Percentiles rank a stretch among this genome's conserved stretches.
Evolutionary conservation across 2,329 filamentous ascomycete genomes (phyloP).

Genomic region (Arachnomyces sp.): DNA sequence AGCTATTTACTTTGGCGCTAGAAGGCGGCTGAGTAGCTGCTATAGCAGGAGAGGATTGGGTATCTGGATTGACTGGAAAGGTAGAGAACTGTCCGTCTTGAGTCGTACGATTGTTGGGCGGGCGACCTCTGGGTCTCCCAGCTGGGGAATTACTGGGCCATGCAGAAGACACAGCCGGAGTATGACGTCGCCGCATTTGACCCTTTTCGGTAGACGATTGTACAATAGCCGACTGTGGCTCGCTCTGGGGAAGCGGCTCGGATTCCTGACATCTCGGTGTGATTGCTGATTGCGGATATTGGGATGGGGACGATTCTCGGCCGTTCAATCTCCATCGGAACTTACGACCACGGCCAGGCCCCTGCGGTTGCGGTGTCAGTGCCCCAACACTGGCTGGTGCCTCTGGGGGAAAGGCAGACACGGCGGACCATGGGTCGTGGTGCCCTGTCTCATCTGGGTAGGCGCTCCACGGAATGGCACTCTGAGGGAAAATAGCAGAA

Average conservation of each 20-base stretch:
- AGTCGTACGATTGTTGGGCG: slow-evolving; percentile 63
- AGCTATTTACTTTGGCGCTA: too few species aligned
- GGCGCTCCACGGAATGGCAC: slow-evolving; percentile 45
- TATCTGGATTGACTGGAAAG: slow-evolving; percentile 54
- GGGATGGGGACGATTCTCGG: slow-evolving; percentile 54
- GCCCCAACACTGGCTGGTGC: slow-evolving; percentile 24
- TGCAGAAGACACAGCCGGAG: slow-evolving; percentile 81
- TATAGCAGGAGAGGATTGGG: slow-evolving; percentile 34
- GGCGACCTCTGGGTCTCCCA: slow-evolving; percentile 70
- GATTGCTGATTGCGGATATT: slow-evolving; percentile 71
- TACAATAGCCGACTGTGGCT: slow-evolving; percentile 67
- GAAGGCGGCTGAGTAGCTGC: slow-evolving; percentile 18
- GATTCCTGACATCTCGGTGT: slow-evolving; percentile 47
- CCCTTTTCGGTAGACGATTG: slow-evolving; percentile 46
- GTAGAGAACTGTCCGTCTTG: slow-evolving; percentile 63
- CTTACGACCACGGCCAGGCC: slow-evolving; percentile 13
- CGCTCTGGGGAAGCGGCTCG: slow-evolving; percentile 34
- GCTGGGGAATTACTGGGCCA: slow-evolving; percentile 63
- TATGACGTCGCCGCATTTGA: slow-evolving; percentile 54
- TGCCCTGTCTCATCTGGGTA: slow-evolving; percentile 49
- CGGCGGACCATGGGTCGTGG: slow-evolving; percentile 30
- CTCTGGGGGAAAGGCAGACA: slow-evolving; percentile 34
- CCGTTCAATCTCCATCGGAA: slow-evolving; percentile 45
- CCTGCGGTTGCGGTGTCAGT: slow-evolving; percentile 21
- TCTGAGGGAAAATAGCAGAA: slow-evolving; percentile 43